phyloP scores from a whole-genome alignment of 345 rosid genomes.

The Toxicodendron radicans region DNA sequence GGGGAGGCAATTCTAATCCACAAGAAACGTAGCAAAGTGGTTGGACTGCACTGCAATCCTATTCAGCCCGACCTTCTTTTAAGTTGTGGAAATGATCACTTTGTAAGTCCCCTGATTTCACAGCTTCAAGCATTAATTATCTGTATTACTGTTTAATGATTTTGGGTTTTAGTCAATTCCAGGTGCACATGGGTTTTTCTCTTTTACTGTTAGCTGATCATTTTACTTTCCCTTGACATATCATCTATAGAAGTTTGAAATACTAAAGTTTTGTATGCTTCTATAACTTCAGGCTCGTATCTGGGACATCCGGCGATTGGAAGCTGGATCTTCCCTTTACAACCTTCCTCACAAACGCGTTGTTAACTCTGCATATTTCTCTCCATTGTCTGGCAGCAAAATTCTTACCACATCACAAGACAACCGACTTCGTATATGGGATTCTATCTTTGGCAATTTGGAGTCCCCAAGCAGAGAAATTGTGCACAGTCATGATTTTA shows the following conservation, averaged over 20 bases:
- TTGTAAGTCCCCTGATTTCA: constrained; percentile 51
- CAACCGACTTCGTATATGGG: constrained; percentile 90
- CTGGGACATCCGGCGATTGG: constrained; percentile 87
- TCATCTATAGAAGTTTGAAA: not conserved
- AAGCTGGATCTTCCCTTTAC: constrained; percentile 57
- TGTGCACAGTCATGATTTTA: constrained; percentile 97
- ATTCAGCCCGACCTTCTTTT: constrained; percentile 84
- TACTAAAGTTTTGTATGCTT: not conserved
- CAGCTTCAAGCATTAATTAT: not conserved
- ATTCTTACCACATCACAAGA: constrained; percentile 91
- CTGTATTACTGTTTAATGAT: not conserved
- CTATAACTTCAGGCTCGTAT: constrained; percentile 70
- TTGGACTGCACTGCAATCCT: constrained; percentile 94
- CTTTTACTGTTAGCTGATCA: not conserved
- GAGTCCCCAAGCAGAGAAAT: constrained; percentile 93
- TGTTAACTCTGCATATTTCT: constrained; percentile 96
- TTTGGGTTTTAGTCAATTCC: not conserved
- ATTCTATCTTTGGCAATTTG: constrained; percentile 78
- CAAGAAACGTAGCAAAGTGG: constrained; percentile 91
- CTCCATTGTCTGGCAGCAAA: constrained; percentile 81
- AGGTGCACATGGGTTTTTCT: not conserved
- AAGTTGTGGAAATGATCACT: constrained; percentile 97
- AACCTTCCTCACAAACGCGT: constrained; percentile 79
- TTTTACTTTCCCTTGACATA: not conserved
- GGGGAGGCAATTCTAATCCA: constrained; percentile 77